Percentiles rank a stretch among this genome's conserved stretches.
phyloP scores from a whole-genome alignment of 2,329 filamentous ascomycete species.

The Biscogniauxia sp. region DNA sequence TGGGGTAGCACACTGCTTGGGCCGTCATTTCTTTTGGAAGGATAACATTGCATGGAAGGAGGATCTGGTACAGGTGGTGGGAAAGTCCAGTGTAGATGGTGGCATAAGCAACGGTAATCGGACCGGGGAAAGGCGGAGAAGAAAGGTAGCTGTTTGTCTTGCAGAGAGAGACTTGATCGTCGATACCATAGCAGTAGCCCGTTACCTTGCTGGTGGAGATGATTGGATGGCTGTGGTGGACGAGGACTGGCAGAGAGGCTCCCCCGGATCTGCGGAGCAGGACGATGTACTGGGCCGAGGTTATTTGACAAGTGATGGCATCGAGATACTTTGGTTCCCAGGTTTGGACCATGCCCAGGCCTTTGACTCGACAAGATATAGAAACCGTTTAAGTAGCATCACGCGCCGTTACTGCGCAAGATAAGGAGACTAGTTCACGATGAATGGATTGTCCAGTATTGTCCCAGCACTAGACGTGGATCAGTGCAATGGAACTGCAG shows the following conservation, averaged over 20 bases:
- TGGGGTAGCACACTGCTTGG: constrained; percentile 62
- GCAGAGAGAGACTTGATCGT: constrained; percentile 64
- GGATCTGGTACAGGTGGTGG: constrained; percentile 44
- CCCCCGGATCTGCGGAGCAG: constrained; percentile 29
- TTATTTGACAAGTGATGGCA: constrained; percentile 33
- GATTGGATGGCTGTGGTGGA: constrained; percentile 25
- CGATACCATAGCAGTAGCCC: constrained; percentile 54
- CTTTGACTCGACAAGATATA: constrained; percentile 42
- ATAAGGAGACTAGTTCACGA: constrained; percentile 12
- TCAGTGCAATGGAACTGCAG: constrained; percentile 4
- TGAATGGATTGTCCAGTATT: constrained; percentile 8
- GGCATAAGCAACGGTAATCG: constrained; percentile 9
- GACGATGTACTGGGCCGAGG: constrained; percentile 9
- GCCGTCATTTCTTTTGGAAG: constrained; percentile 68
- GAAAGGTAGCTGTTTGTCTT: constrained; percentile 54
- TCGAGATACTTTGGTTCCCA: constrained; percentile 61
- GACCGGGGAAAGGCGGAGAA: constrained; percentile 8
- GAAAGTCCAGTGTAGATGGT: constrained; percentile 6
- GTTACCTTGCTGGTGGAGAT: constrained; percentile 49
- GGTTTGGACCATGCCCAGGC: constrained; percentile 63
- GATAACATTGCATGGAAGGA: constrained; percentile 71
- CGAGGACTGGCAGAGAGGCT: constrained; percentile 10
- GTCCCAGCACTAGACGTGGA: constrained; percentile 7
- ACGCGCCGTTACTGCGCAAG: constrained; percentile 27
- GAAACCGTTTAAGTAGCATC: constrained; percentile 27